A percentile compares a stretch with the other conserved stretches of the same genome.
phyloP scores from a whole-genome alignment of 169 alveolate species.

The Theileria orientalis region DNA sequence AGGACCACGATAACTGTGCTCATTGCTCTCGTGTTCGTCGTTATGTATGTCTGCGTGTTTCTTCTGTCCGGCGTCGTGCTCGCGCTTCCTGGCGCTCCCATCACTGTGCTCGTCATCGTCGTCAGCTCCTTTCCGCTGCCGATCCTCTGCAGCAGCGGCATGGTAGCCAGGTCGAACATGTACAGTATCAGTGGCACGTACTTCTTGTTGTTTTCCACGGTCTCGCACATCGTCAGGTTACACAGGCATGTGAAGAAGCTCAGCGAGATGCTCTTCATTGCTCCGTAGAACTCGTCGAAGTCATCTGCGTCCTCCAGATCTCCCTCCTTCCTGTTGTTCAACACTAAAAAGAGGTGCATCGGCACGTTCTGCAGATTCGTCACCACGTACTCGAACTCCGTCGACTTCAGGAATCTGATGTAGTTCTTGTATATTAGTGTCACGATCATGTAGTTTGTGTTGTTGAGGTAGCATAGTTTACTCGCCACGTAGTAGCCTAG shows the following conservation, averaged over 20 bases:
- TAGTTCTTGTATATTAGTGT: neutral
- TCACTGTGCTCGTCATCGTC: neutral
- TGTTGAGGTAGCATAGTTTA: neutral
- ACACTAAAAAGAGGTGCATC: neutral
- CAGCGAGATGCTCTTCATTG: constrained; percentile 5
- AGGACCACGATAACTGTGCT: neutral
- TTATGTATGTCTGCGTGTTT: neutral
- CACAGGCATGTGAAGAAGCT: constrained; percentile 8
- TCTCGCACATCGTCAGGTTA: neutral
- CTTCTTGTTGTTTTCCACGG: neutral
- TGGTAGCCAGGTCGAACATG: constrained; percentile 1
- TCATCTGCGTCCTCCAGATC: neutral
- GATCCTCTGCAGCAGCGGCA: neutral
- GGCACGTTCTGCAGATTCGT: neutral
- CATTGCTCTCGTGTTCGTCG: too few relatives aligned
- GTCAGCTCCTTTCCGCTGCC: too few relatives aligned
- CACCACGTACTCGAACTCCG: neutral
- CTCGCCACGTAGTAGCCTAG: constrained; percentile 8
- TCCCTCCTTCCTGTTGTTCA: neutral
- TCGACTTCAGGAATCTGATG: neutral
- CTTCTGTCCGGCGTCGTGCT: neutral
- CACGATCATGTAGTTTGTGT: constrained; percentile 11
- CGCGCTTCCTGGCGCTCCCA: neutral
- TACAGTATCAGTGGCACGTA: neutral
- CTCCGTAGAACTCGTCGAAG: neutral